Percentiles rank a stretch among this genome's conserved stretches.
Conservation (phyloP, 495 filamentous ascomycete species). For the Hypoxylon crocopeplum region DNA sequence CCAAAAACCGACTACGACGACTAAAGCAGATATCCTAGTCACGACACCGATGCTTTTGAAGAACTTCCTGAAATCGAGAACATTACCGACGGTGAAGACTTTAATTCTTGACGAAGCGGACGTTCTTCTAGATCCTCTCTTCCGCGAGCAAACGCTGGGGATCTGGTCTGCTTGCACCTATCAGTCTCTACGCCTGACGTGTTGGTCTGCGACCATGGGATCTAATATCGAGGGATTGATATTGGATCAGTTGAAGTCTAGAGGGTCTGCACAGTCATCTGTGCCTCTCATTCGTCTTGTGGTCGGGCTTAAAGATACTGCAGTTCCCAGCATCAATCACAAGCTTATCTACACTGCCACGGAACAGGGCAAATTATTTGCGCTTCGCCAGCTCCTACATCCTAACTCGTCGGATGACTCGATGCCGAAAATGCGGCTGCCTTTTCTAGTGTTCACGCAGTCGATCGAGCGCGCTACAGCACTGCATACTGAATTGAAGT, state of each 20-base stretch:
- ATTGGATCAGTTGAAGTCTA: constrained; percentile 56
- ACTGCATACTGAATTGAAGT: constrained; percentile 86
- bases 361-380: constrained; percentile 91
- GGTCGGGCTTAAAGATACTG: constrained; percentile 93
- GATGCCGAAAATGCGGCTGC: constrained; percentile 73
- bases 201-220: constrained; percentile 97
- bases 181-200: constrained; percentile 69
- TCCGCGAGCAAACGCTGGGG: constrained; percentile 84
- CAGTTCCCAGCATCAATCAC: constrained; percentile 89
- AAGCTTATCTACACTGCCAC: constrained; percentile 88
- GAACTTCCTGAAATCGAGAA: constrained; percentile 68
- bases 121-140: constrained; percentile 88
- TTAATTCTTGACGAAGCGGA: constrained; percentile 94
- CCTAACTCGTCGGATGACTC: constrained; percentile 66
- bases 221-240: constrained; percentile 86
- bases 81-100: constrained; percentile 68
- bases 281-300: constrained; percentile 79
- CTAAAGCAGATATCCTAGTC: constrained; percentile 84
- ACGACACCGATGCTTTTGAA: constrained; percentile 83
- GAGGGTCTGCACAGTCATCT: constrained; percentile 54
- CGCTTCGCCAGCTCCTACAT: constrained; percentile 88
- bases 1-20: constrained; percentile 51
- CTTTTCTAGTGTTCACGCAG: constrained; percentile 94
- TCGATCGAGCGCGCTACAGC: constrained; percentile 89
- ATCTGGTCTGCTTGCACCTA: constrained; percentile 83